A percentile compares a stretch with the other conserved stretches of the same genome.
These are phyloP conservation scores for Cucurbitaria berberidis DNA, from an alignment of 2,329 filamentous ascomycete genomes.

Conservation along the genomic window DNA sequence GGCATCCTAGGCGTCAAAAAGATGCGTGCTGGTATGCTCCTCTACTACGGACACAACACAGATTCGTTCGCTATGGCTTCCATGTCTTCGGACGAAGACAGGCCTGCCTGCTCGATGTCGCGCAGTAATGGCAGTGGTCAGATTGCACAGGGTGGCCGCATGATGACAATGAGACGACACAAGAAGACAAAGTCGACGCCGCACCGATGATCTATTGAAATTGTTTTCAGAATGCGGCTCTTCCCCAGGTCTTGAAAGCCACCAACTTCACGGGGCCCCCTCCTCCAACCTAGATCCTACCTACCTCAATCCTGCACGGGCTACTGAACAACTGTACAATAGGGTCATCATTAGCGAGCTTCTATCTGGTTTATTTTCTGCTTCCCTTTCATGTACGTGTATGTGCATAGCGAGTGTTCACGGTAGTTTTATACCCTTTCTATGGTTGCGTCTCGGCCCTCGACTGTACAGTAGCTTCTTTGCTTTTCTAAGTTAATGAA, in stretches of 20 bases:
- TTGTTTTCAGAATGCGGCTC: not conserved
- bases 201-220: slow-evolving; percentile 7
- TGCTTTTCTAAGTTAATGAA: not conserved
- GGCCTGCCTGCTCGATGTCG: slow-evolving; percentile 86
- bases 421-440: slow-evolving; percentile 14
- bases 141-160: slow-evolving; percentile 63
- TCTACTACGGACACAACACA: slow-evolving; percentile 97
- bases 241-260: not conserved
- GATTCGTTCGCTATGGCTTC: slow-evolving; percentile 86
- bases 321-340: not conserved
- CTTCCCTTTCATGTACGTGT: not conserved
- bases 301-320: not conserved
- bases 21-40: slow-evolving; percentile 73
- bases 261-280: not conserved
- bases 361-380: not conserved
- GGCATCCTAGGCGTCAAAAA: slow-evolving; percentile 92
- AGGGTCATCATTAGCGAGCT: not conserved
- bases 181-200: slow-evolving; percentile 34
- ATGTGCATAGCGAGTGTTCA: not conserved
- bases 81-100: slow-evolving; percentile 79
- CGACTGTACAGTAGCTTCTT: not conserved
- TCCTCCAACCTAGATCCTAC: not conserved
- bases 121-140: slow-evolving; percentile 64
- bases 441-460: not conserved
- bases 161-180: slow-evolving; percentile 47